Conservation (phyloP, 1,284 basidiomycete genomes). For the Ustilago cynodontis region DNA sequence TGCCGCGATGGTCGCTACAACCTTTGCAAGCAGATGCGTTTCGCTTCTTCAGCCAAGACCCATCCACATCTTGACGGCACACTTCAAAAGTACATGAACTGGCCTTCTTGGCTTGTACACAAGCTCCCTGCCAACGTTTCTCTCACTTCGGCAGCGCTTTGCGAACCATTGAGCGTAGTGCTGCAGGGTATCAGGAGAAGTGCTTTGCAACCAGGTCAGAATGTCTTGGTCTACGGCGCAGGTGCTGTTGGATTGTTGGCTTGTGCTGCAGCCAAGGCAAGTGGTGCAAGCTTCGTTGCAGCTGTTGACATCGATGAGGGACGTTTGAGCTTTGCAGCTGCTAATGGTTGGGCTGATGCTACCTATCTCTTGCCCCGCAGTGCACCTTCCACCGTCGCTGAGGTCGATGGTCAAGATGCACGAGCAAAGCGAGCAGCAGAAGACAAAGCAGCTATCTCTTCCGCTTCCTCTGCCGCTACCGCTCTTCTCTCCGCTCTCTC, state of each 20-base stretch:
- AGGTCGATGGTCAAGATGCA: conserved; percentile 16
- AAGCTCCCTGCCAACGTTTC: conserved; percentile 82
- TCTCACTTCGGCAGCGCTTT: conserved; percentile 84
- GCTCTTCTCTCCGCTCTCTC: conserved; percentile 33
- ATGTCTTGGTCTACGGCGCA: conserved; percentile 88
- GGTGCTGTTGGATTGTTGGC: conserved; percentile 92
- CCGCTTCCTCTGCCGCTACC: conserved; percentile 71
- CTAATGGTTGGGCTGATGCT: conserved; percentile 78
- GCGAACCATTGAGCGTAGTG: conserved; percentile 90
- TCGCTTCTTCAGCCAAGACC: conserved; percentile 88
- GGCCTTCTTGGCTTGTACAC: conserved; percentile 85
- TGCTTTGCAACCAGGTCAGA: conserved; percentile 75
- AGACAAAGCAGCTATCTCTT: conserved; percentile 73
- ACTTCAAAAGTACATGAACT: conserved; percentile 86
- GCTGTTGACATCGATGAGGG: conserved; percentile 57
- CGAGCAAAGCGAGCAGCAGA: conserved; percentile 76
- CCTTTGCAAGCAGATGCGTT: conserved; percentile 86
- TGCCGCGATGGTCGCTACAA: conserved; percentile 85
- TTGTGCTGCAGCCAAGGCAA: conserved; percentile 71
- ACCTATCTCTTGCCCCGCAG: conserved; percentile 77
- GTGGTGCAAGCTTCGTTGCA: conserved; percentile 59
- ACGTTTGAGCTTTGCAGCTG: conserved; percentile 48
- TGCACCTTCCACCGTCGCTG: conserved; percentile 73
- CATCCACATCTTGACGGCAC: conserved; percentile 94
- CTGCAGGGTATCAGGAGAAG: conserved; percentile 84